Evolutionary conservation across 352 stramenopile species (phyloP).

Genomic region (Phytophthora litchii): DNA sequence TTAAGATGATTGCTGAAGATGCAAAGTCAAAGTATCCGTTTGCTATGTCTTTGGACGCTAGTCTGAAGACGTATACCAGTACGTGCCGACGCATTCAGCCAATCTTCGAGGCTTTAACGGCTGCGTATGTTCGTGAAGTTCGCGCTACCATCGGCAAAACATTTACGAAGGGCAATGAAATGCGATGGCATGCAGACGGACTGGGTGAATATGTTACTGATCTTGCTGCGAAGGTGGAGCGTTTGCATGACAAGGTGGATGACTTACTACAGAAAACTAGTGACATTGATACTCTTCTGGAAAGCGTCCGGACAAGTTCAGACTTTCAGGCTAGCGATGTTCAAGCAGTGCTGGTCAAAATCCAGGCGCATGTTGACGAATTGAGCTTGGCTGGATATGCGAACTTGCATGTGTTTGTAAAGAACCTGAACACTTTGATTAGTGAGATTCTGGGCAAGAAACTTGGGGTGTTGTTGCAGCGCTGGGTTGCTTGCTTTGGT

Average conservation of each 20-base stretch:
- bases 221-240: conserved; percentile 93
- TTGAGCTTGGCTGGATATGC: conserved; percentile 95
- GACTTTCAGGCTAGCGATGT: conserved; percentile 62
- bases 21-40: conserved; percentile 97
- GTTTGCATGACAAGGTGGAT: conserved; percentile 98
- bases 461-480: conserved; percentile 60
- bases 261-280: conserved; percentile 93
- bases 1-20: conserved; percentile 96
- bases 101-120: conserved; percentile 81
- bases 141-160: conserved; percentile 89
- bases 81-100: conserved; percentile 81
- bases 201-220: conserved; percentile 89
- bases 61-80: conserved; percentile 94
- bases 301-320: conserved; percentile 61
- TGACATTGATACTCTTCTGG: conserved; percentile 93
- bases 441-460: conserved; percentile 85
- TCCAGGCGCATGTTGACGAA: conserved; percentile 94
- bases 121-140: conserved; percentile 81
- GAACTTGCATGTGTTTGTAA: conserved; percentile 93
- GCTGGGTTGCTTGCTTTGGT: conserved; percentile 77
- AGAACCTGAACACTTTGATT: conserved; percentile 91
- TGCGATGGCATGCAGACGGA: conserved; percentile 88
- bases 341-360: conserved; percentile 74
- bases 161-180: conserved; percentile 89
- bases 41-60: conserved; percentile 97